A percentile compares a stretch with the other conserved stretches of the same genome.
Evolutionary conservation across 2,329 filamentous ascomycete species (phyloP).

Genomic region (Thermothelomyces thermophilus): DNA sequence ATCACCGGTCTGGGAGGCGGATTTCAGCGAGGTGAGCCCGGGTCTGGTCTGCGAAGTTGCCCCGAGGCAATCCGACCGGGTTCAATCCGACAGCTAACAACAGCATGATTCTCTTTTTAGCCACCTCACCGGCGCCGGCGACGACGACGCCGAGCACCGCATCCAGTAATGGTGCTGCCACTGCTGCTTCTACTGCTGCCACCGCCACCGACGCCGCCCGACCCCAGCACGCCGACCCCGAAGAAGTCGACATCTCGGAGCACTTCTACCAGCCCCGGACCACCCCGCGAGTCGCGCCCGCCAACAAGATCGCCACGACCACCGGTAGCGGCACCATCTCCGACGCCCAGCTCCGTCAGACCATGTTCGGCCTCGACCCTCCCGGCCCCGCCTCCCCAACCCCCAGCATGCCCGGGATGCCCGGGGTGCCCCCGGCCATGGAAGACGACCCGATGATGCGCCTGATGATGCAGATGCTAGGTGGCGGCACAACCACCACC

Average conservation of each 20-base stretch:
- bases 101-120: neutral
- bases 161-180: conserved; percentile 27
- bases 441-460: conserved; percentile 62
- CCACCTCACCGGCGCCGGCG: neutral
- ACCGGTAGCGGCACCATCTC: conserved; percentile 30
- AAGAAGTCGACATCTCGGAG: conserved; percentile 72
- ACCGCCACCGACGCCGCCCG: conserved; percentile 1
- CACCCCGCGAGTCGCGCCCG: conserved; percentile 33
- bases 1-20: conserved; percentile 66
- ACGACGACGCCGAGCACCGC: conserved; percentile 23
- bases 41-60: neutral
- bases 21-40: conserved; percentile 26
- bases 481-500: conserved; percentile 32
- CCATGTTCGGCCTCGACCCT: conserved; percentile 54
- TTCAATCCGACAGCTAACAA: no score
- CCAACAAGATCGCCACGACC: conserved; percentile 17
- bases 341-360: conserved; percentile 57
- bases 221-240: conserved; percentile 53
- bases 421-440: conserved; percentile 11
- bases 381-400: conserved; percentile 15
- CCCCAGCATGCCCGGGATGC: conserved; percentile 7
- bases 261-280: conserved; percentile 58
- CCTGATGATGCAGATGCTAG: conserved; percentile 71
- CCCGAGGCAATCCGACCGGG: no score
- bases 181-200: conserved; percentile 21